Percentiles rank a stretch among this genome's conserved stretches.
phyloP scores from a whole-genome alignment of 1,284 basidiomycete species.

The Leccinum subfulvum region DNA sequence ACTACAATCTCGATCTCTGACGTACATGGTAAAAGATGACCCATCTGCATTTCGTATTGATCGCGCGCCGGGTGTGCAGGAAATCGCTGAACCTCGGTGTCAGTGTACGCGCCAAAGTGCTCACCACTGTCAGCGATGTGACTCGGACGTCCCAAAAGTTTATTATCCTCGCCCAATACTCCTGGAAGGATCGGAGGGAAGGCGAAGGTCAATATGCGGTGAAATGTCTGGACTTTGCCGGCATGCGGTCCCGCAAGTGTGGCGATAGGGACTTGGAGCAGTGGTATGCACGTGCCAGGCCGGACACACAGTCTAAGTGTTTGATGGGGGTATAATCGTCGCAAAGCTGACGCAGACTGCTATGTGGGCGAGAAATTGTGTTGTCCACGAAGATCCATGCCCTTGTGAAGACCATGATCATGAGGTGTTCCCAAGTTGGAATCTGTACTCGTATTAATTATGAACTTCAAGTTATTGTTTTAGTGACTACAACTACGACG shows the following conservation, averaged over 20 bases:
- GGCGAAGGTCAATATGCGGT: slow-evolving; percentile 67
- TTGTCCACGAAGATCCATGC: slow-evolving; percentile 81
- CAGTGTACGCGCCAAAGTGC: slow-evolving; percentile 69
- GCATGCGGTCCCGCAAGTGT: slow-evolving; percentile 72
- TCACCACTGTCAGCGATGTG: slow-evolving; percentile 56
- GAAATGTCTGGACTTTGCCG: slow-evolving; percentile 84
- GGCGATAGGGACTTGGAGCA: slow-evolving; percentile 75
- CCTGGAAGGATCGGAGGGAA: slow-evolving; percentile 58
- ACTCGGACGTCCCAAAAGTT: slow-evolving; percentile 83
- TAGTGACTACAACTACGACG: slow-evolving; percentile 83
- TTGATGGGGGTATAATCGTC: slow-evolving; percentile 61
- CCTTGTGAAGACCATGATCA: slow-evolving; percentile 85
- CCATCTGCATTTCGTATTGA: too few species aligned
- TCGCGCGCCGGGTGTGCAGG: slow-evolving; percentile 47
- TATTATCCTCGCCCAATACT: slow-evolving; percentile 76
- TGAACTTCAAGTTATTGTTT: neutral
- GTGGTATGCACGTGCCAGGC: slow-evolving; percentile 69
- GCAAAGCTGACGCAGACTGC: slow-evolving; percentile 84
- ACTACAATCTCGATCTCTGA: slow-evolving; percentile 87
- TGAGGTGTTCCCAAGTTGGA: slow-evolving; percentile 42
- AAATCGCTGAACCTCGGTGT: slow-evolving; percentile 68
- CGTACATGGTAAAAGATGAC: slow-evolving; percentile 65
- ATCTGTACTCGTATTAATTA: neutral
- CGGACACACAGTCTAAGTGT: too few species aligned
- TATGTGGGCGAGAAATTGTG: slow-evolving; percentile 93